These are phyloP conservation scores for Avena atlantica DNA, from an alignment of 176 grass and related monocot genomes.

Conservation along the genomic window DNA sequence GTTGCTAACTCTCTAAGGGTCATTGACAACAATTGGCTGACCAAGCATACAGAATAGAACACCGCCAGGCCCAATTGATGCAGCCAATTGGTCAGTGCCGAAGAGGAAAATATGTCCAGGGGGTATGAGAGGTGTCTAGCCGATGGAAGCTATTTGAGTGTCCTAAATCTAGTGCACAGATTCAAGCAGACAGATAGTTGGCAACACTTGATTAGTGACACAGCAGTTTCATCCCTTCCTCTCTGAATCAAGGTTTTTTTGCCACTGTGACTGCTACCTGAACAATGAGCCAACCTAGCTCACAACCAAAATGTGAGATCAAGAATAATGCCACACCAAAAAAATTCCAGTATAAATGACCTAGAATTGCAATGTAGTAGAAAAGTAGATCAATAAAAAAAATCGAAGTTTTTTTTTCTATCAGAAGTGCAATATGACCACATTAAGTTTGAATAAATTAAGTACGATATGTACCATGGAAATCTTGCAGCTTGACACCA, in stretches of 20 bases:
- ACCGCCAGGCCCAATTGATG: background rate
- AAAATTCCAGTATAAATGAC: background rate
- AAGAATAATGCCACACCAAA: background rate
- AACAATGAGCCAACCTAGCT: background rate
- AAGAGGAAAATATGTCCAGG: background rate
- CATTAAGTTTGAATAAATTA: background rate
- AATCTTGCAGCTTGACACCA: constrained; percentile 17
- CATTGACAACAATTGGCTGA: background rate
- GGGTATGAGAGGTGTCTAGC: background rate
- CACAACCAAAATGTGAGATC: background rate
- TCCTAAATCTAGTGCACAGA: background rate
- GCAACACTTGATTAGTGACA: background rate
- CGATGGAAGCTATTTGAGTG: background rate
- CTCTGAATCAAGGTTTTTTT: background rate
- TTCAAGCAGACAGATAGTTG: background rate
- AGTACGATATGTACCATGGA: background rate
- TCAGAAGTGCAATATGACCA: background rate
- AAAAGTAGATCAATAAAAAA: background rate
- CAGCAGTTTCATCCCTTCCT: background rate
- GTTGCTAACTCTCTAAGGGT: background rate
- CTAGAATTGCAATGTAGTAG: background rate
- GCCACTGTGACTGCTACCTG: background rate
- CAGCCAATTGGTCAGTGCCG: background rate
- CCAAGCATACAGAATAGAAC: background rate
- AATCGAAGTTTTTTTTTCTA: background rate